Evolutionary conservation across 2,329 filamentous ascomycete genomes (phyloP).

Genomic region (Mariannaea sp.): DNA sequence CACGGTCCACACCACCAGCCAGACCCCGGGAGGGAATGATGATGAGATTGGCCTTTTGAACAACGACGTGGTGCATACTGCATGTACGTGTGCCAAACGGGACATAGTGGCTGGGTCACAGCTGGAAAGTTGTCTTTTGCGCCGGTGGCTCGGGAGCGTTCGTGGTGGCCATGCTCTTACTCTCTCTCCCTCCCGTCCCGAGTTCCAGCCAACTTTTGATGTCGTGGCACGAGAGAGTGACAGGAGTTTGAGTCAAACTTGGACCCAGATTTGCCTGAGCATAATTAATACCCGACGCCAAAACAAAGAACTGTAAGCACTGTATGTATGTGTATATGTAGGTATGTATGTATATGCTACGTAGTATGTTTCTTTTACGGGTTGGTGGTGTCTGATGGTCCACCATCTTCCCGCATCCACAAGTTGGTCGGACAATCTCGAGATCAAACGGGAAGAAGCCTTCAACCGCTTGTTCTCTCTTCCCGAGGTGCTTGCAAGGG

Average conservation of each 20-base stretch:
- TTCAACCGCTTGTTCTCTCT: conserved; percentile 14
- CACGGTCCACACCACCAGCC: no score
- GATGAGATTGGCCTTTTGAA: conserved; percentile 12
- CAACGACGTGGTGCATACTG: no score
- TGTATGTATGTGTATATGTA: no score
- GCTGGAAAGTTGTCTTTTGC: conserved; percentile 9
- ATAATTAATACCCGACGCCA: no score
- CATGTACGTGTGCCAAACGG: background rate
- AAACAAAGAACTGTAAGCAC: no score
- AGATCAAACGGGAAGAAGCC: background rate
- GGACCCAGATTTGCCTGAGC: background rate
- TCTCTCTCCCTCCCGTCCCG: conserved; percentile 1
- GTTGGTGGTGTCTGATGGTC: background rate
- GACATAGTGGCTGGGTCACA: conserved; percentile 10
- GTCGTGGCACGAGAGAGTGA: background rate
- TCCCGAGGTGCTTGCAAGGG: conserved; percentile 12
- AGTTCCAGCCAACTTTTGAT: background rate
- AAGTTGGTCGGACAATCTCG: conserved; percentile 4
- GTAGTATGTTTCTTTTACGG: no score
- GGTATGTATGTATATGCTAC: no score
- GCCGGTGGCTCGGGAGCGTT: conserved; percentile 22
- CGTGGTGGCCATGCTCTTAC: conserved; percentile 9
- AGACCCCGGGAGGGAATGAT: no score
- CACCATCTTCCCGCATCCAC: background rate
- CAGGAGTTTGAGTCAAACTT: background rate